A percentile compares a stretch with the other conserved stretches of the same genome.
Conservation (phyloP, 1,139 yeast species). For the Suhomyces terraborum region DNA sequence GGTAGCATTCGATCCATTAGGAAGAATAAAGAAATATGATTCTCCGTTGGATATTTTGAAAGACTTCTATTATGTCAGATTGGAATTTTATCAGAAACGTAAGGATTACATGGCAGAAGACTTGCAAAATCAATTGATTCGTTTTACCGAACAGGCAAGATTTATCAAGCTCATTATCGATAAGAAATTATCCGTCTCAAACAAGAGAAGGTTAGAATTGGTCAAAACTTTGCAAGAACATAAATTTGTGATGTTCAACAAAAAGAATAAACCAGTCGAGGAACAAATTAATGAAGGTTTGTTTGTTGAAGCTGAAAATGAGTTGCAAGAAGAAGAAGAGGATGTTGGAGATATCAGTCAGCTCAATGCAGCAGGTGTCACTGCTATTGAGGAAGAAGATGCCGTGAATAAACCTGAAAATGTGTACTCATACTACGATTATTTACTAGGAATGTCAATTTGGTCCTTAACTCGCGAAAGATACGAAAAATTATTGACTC, state of each 20-base stretch:
- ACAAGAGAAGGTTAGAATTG: conserved; percentile 68
- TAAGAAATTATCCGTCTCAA: conserved; percentile 65
- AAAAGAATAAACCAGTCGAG: conserved; percentile 56
- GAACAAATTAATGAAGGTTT: conserved; percentile 22
- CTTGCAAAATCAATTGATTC: conserved; percentile 73
- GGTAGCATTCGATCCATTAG: conserved; percentile 96
- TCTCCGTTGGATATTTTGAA: conserved; percentile 73
- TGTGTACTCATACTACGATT: conserved; percentile 64
- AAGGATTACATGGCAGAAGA: conserved; percentile 76
- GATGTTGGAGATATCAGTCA: conserved; percentile 41
- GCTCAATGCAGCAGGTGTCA: conserved; percentile 33
- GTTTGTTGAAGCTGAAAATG: conserved; percentile 31
- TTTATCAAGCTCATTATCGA: conserved; percentile 91
- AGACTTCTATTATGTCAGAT: conserved; percentile 83
- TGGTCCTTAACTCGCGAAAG: conserved; percentile 93
- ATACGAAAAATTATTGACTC: conserved; percentile 74
- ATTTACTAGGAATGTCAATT: conserved; percentile 82
- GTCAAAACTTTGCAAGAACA: conserved; percentile 61
- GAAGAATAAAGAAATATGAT: conserved; percentile 82
- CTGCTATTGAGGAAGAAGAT: conserved; percentile 28
- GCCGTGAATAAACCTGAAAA: conserved; percentile 42
- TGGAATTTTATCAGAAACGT: conserved; percentile 88
- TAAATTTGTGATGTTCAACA: conserved; percentile 77
- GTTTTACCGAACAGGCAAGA: conserved; percentile 80
- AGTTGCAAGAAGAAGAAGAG: conserved; percentile 37